Conservation (phyloP, 2,329 filamentous ascomycete species). For the Tolypocladium inflatum region DNA sequence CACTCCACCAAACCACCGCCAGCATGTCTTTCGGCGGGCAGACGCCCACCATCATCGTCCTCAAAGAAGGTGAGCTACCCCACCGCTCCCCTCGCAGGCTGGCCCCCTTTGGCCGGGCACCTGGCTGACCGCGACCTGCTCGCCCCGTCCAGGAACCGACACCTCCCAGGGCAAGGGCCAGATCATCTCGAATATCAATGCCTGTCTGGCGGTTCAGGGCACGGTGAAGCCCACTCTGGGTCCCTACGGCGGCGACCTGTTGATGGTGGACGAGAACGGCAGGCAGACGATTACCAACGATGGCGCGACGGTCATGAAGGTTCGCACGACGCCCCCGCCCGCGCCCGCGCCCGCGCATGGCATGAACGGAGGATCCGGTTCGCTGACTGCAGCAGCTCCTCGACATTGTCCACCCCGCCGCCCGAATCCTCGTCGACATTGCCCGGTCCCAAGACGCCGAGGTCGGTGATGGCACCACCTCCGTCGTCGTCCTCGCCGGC, state of each 20-base stretch:
- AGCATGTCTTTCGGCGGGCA: conserved; percentile 94
- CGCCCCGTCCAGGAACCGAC: conserved; percentile 65
- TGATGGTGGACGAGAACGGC: conserved; percentile 94
- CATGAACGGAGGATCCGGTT: not conserved
- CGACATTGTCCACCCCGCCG: conserved; percentile 96
- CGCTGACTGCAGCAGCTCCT: conserved; percentile 54
- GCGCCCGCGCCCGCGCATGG: not conserved
- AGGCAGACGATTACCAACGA: conserved; percentile 98
- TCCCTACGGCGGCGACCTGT: conserved; percentile 90
- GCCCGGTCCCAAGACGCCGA: conserved; percentile 98
- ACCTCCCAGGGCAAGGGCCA: conserved; percentile 95
- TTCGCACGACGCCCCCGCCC: conserved; percentile 21
- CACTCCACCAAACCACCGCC: conserved; percentile 16
- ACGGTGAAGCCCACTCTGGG: conserved; percentile 95
- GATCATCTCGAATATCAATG: conserved; percentile 96
- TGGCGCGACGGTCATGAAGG: conserved; percentile 98
- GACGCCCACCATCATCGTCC: conserved; percentile 94
- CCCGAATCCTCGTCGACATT: conserved; percentile 95
- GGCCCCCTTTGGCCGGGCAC: not conserved
- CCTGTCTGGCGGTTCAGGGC: conserved; percentile 87
- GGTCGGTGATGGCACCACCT: conserved; percentile 96
- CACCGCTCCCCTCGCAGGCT: conserved; percentile 17
- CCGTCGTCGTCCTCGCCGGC: conserved; percentile 92
- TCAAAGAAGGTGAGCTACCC: conserved; percentile 72
- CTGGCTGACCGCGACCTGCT: not conserved